A percentile compares a stretch with the other conserved stretches of the same genome.
Evolutionary conservation across 1,139 yeast species (phyloP).

Genomic region (Kodamaea arcana): DNA sequence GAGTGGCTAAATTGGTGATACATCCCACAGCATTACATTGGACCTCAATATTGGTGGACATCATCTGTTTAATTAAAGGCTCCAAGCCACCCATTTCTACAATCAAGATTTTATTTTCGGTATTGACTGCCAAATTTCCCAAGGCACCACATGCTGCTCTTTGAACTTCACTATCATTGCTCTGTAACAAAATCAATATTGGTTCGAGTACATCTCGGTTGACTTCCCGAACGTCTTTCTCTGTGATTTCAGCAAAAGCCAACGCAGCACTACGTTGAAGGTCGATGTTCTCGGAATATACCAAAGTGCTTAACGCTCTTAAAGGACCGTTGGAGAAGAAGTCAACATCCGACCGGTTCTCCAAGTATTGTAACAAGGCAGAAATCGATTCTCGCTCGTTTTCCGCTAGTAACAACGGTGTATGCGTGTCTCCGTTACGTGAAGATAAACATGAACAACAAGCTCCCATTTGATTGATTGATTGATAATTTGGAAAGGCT

Average conservation of each 20-base stretch:
- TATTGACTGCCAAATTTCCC: constrained; percentile 94
- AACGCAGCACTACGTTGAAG: constrained; percentile 95
- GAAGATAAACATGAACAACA: constrained; percentile 59
- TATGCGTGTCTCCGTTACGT: constrained; percentile 46
- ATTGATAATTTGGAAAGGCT: no score
- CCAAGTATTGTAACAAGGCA: constrained; percentile 80
- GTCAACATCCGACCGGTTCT: constrained; percentile 80
- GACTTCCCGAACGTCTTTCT: constrained; percentile 88
- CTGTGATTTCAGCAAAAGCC: constrained; percentile 98
- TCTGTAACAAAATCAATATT: constrained; percentile 78
- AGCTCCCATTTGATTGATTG: constrained; percentile 47
- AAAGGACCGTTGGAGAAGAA: constrained; percentile 89
- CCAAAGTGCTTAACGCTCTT: constrained; percentile 86
- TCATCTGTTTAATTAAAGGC: constrained; percentile 95
- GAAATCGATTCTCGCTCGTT: constrained; percentile 96
- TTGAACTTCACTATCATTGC: constrained; percentile 90
- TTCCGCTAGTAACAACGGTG: constrained; percentile 84
- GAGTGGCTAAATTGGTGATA: constrained; percentile 97
- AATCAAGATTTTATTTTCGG: constrained; percentile 85
- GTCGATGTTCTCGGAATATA: constrained; percentile 90
- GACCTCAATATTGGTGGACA: constrained; percentile 93
- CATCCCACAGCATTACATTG: constrained; percentile 99
- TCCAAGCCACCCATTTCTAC: constrained; percentile 98
- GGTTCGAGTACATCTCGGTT: constrained; percentile 91
- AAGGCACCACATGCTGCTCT: constrained; percentile 98